phyloP scores from a whole-genome alignment of 345 rosid genomes.

The Cardamine resedifolia region DNA sequence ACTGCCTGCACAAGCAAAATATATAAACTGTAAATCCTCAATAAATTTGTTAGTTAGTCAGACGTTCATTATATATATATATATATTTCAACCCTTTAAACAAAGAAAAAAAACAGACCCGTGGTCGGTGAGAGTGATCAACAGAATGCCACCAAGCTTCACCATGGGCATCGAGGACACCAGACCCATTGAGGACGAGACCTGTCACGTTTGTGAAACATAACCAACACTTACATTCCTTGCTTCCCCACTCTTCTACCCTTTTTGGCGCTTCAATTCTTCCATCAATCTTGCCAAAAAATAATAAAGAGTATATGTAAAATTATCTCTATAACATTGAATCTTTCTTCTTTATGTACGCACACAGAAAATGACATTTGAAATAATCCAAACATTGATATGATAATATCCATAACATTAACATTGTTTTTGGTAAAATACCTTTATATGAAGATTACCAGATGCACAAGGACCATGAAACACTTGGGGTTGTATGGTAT shows the following conservation, averaged over 20 bases:
- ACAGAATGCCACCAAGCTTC: slow-evolving; percentile 17
- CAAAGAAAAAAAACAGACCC: neutral
- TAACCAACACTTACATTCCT: neutral
- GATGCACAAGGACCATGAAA: slow-evolving; percentile 24
- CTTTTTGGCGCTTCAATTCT: neutral
- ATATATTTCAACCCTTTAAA: neutral
- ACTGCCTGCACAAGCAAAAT: neutral
- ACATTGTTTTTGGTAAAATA: too few species aligned
- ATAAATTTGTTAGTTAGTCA: neutral
- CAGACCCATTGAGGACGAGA: slow-evolving; percentile 13
- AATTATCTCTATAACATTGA: neutral
- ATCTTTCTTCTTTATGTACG: too few species aligned
- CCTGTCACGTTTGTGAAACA: slow-evolving; percentile 7
- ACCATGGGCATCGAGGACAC: slow-evolving; percentile 8
- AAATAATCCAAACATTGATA: too few species aligned
- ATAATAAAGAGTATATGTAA: neutral
- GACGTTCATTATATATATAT: too few species aligned
- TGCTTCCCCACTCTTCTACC: neutral
- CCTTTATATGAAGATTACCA: slow-evolving; percentile 11
- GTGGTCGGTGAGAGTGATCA: neutral
- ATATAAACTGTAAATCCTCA: neutral
- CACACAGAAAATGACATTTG: too few species aligned
- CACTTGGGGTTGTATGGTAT: neutral
- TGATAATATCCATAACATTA: too few species aligned
- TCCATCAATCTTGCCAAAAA: slow-evolving; percentile 18